These are phyloP conservation scores for Pseudocercospora pini-densiflorae DNA, from an alignment of 2,329 filamentous ascomycete genomes.

Conservation along the genomic window DNA sequence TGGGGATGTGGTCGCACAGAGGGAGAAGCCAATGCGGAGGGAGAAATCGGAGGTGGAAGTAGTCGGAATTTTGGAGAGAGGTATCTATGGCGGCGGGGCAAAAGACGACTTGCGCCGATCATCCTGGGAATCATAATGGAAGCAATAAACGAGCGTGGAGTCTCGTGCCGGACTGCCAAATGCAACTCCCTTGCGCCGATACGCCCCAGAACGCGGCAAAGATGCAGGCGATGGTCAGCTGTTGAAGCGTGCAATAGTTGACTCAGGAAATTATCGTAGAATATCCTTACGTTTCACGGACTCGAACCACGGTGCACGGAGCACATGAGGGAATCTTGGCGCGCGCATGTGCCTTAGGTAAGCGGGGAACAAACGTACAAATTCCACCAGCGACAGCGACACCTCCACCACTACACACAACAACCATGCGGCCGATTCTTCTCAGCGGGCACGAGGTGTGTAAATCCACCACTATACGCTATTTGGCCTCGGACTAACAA, in stretches of 20 bases:
- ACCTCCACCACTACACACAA: constrained; percentile 17
- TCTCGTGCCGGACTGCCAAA: not conserved
- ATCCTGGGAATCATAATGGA: constrained; percentile 3
- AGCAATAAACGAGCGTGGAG: not conserved
- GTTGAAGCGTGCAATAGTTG: not conserved
- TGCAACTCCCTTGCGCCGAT: not conserved
- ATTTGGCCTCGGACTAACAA: not conserved
- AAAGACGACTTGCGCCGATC: constrained; percentile 15
- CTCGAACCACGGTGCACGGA: not conserved
- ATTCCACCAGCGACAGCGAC: constrained; percentile 2
- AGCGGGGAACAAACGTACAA: not conserved
- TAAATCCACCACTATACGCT: not conserved
- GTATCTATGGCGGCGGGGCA: constrained; percentile 8
- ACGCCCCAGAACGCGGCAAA: constrained; percentile 8
- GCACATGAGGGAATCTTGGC: not conserved
- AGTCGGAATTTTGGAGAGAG: constrained; percentile 13
- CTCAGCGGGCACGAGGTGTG: constrained; percentile 77
- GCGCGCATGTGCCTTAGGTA: not conserved
- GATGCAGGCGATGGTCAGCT: not conserved
- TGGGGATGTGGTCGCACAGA: constrained; percentile 6
- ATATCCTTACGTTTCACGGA: not conserved
- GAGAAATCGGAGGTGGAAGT: constrained; percentile 9
- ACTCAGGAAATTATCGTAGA: not conserved
- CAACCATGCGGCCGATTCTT: constrained; percentile 93
- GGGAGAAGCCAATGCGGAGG: not conserved